Base-by-base conservation (phyloP, 1,284 basidiomycete genomes). In the Heterobasidion annosum region DNA sequence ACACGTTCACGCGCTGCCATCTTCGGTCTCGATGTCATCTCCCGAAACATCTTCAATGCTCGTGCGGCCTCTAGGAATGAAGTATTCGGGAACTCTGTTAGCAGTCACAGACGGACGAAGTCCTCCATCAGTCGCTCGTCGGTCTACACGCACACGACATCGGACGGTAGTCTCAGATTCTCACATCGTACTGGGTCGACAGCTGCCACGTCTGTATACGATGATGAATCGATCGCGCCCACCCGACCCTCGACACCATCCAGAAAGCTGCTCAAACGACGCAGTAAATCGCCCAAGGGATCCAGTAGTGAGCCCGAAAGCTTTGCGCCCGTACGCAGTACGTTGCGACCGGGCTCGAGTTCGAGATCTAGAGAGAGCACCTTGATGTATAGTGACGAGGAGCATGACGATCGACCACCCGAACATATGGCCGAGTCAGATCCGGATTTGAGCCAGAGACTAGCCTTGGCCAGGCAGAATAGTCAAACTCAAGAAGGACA, bases 1-100 rank as follows among this genome's bases (percentile, higher is more conserved):
- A 67, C 74, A 13, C 83, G 86, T 48, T 85, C 89, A 3, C 83
- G 87, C 58, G 87, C 84, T 1, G 83, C 86, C 13, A 89, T 91
- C 55, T 91, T 94, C 63, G 83, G 88, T 34, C 74, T 95, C 49
- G 92, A 94, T 63, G 85, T 82, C 13, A 85, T 95, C 61, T 92
- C 91, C 18, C 77, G 87, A 51, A 88, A 86, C 64, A 73, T 91
- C 33, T 89, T 91, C 67, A 81, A 77, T 59, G 65, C 78, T 3
- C 77, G 81, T 8, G 77, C 84, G 44, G 81, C 77, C 3, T 71
- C 78, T 10, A 82, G 80, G 70, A 77, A 77, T 45, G 87, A 90
- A 58, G 73, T 88, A 54, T 88, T 91, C 62, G 77, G 79, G 40
- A 81, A 83, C 3, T 83, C 85, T 0, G 78, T 85, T 47, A 84